These are phyloP conservation scores for Tricholoma matsutake DNA, from an alignment of 768 basidiomycete genomes.

Conservation along the genomic window DNA sequence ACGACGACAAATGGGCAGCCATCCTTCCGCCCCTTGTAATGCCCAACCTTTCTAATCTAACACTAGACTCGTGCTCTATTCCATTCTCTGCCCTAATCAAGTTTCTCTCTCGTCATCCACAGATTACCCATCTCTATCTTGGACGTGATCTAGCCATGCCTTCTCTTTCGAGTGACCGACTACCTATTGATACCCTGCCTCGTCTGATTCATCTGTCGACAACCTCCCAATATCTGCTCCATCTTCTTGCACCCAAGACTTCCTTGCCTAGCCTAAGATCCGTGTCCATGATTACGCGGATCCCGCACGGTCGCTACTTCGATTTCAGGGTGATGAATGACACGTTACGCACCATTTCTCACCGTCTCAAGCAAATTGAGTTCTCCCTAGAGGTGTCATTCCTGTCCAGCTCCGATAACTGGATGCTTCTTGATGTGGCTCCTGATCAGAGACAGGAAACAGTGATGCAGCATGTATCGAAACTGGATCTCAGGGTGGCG, in stretches of 20 bases:
- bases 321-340: conserved; percentile 5
- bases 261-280: conserved; percentile 2
- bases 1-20: conserved; percentile 13
- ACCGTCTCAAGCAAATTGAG: background rate
- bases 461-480: conserved; percentile 10
- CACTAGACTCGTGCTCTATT: conserved; percentile 15
- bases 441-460: background rate
- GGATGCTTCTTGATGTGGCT: conserved; percentile 5
- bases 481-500: conserved; percentile 19
- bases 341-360: conserved; percentile 1
- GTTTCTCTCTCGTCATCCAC: conserved; percentile 10
- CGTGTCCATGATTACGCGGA: conserved; percentile 6
- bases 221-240: conserved; percentile 1
- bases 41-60: conserved; percentile 20
- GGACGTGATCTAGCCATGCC: conserved; percentile 5
- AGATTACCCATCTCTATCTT: conserved; percentile 8
- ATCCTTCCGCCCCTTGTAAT: conserved; percentile 20
- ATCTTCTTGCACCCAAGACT: conserved; percentile 1
- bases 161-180: background rate
- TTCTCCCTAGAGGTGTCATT: conserved; percentile 7
- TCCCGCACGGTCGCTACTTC: conserved; percentile 1
- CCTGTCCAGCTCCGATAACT: conserved; percentile 7
- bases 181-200: background rate
- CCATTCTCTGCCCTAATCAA: background rate
- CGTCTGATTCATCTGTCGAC: conserved; percentile 9